phyloP scores from a whole-genome alignment of 805 yeast genomes.

The Candida nanaspora region DNA sequence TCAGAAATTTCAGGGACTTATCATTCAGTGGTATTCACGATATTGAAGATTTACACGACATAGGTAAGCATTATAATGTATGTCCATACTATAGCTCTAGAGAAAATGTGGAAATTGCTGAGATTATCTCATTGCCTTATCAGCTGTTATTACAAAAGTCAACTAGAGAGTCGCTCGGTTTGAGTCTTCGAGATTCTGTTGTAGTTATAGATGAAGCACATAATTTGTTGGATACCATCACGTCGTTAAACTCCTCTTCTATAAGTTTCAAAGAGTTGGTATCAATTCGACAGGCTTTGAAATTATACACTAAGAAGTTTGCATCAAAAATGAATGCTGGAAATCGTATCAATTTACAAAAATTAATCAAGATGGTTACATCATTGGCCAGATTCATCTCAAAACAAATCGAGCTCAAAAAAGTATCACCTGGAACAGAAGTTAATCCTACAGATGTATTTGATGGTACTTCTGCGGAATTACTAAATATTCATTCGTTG shows the following conservation, averaged over 20 bases:
- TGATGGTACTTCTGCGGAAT: constrained; percentile 54
- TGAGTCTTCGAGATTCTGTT: constrained; percentile 56
- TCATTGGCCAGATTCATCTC: constrained; percentile 43
- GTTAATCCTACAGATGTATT: constrained; percentile 49
- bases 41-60: constrained; percentile 65
- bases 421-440: constrained; percentile 43
- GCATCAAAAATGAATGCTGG: constrained; percentile 58
- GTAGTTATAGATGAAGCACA: constrained; percentile 92
- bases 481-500: constrained; percentile 61
- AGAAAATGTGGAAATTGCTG: constrained; percentile 48
- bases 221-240: constrained; percentile 71
- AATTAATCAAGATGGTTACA: constrained; percentile 50
- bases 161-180: constrained; percentile 50
- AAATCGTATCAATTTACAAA: constrained; percentile 63
- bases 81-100: constrained; percentile 85
- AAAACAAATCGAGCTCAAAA: constrained; percentile 19
- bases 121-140: constrained; percentile 79
- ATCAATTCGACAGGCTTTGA: constrained; percentile 39
- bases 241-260: constrained; percentile 57
- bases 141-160: constrained; percentile 61
- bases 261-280: constrained; percentile 44
- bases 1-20: constrained; percentile 44
- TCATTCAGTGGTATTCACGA: constrained; percentile 54
- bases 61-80: constrained; percentile 49
- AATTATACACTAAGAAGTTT: constrained; percentile 52